Evolutionary conservation across 306 rosid species (phyloP).

Genomic region (Prunus mume): DNA sequence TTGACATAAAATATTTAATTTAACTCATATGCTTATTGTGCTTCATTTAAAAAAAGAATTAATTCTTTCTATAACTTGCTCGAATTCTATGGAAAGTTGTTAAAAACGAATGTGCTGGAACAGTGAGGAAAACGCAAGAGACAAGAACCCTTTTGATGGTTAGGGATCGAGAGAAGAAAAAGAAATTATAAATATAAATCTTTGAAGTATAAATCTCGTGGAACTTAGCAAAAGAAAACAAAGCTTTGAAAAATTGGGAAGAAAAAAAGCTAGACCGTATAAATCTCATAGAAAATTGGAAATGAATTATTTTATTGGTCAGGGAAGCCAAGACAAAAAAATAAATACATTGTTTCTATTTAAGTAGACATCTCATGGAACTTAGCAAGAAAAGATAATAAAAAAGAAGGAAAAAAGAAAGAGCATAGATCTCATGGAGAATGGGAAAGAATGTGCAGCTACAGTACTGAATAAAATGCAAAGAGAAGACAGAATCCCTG

Average conservation of each 20-base stretch:
- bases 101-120: not conserved
- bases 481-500: not conserved
- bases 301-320: not conserved
- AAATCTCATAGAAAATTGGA: not conserved
- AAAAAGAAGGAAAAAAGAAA: not conserved
- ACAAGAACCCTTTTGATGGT: not conserved
- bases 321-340: not conserved
- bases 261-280: not conserved
- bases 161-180: not conserved
- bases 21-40: not conserved
- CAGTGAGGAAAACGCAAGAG: not conserved
- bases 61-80: not conserved
- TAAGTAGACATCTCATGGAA: not conserved
- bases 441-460: not conserved
- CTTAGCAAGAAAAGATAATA: not conserved
- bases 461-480: not conserved
- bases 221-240: not conserved
- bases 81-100: not conserved
- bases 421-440: not conserved
- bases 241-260: not conserved
- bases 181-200: not conserved
- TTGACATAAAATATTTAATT: too few species aligned
- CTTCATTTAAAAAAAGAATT: not conserved
- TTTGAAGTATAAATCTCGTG: not conserved
- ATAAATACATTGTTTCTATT: too few species aligned